phyloP scores from a whole-genome alignment of 2,329 filamentous ascomycete species.

The Alternaria alternata region DNA sequence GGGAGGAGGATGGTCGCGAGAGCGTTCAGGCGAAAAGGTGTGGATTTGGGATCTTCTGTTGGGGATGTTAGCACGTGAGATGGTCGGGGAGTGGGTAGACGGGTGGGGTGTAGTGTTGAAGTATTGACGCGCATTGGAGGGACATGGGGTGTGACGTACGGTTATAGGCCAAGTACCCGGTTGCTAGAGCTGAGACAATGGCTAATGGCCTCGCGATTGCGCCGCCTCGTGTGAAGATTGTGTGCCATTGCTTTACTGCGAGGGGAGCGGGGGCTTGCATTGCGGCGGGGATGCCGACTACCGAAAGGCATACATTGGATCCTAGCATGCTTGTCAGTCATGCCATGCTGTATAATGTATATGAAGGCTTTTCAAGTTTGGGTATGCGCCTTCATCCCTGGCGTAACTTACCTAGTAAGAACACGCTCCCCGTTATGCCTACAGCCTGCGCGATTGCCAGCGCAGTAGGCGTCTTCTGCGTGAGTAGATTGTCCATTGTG shows the following conservation, averaged over 20 bases:
- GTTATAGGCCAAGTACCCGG: conserved; percentile 58
- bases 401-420: conserved; percentile 51
- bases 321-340: conserved; percentile 1
- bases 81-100: not conserved
- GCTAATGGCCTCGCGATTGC: conserved; percentile 52
- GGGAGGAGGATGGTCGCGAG: conserved; percentile 57
- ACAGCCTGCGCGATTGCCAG: conserved; percentile 60
- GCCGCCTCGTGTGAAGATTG: conserved; percentile 53
- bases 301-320: conserved; percentile 43
- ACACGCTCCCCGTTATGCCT: conserved; percentile 61
- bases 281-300: conserved; percentile 60
- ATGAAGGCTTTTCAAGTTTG: rapidly evolving
- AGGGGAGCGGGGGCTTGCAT: conserved; percentile 64
- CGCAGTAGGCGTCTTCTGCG: conserved; percentile 35
- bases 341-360: not conserved
- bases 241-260: conserved; percentile 64
- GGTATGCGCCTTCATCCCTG: not conserved
- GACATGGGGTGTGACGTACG: conserved; percentile 29
- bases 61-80: not conserved
- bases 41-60: conserved; percentile 38
- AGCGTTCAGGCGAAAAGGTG: conserved; percentile 55
- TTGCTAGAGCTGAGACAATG: conserved; percentile 53
- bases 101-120: conserved; percentile 3
- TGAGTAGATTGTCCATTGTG: conserved; percentile 34
- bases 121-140: too few species aligned